Percentiles rank a stretch among this genome's conserved stretches.
Conservation (phyloP, 164 flowering plant genomes). For the Dillenia turbinata region DNA sequence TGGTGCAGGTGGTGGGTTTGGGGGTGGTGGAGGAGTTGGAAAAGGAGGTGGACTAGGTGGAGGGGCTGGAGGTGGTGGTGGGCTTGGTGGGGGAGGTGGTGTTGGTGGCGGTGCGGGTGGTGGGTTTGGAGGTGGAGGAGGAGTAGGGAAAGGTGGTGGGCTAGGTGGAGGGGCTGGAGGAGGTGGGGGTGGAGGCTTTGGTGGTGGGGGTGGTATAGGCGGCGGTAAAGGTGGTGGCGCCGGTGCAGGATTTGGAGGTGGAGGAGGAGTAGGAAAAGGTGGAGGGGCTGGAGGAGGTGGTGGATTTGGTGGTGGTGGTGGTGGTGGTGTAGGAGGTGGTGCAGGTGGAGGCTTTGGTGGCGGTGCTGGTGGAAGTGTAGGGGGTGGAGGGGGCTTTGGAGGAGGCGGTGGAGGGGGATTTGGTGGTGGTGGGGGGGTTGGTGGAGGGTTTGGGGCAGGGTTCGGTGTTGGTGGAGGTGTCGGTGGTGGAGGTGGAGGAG, state of each 20-base stretch:
- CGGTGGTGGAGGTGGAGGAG: conserved; percentile 7
- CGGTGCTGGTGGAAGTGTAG: not conserved
- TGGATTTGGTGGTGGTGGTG: not conserved
- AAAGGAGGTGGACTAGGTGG: not conserved
- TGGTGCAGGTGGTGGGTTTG: not conserved
- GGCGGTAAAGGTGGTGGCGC: too few relatives aligned
- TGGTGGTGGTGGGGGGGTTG: not conserved
- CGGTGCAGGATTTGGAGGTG: too few relatives aligned
- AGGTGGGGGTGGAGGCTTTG: too few relatives aligned
- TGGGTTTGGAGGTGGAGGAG: too few relatives aligned
- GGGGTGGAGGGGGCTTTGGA: conserved; percentile 3
- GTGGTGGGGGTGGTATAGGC: too few relatives aligned
- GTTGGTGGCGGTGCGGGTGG: too few relatives aligned
- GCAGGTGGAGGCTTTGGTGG: not conserved
- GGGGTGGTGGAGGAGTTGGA: conserved; percentile 2
- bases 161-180: too few relatives aligned
- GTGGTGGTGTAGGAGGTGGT: not conserved
- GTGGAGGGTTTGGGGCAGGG: conserved; percentile 4
- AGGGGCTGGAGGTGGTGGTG: conserved; percentile 3
- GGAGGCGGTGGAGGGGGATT: conserved; percentile 3
- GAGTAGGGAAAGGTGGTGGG: too few relatives aligned
- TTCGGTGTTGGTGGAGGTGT: conserved; percentile 1
- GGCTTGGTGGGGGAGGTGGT: not conserved
- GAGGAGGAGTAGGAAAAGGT: not conserved
- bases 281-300: conserved; percentile 3